Base-by-base conservation (phyloP, 2,329 filamentous ascomycete species). In the Diplodia scrobiculata region DNA sequence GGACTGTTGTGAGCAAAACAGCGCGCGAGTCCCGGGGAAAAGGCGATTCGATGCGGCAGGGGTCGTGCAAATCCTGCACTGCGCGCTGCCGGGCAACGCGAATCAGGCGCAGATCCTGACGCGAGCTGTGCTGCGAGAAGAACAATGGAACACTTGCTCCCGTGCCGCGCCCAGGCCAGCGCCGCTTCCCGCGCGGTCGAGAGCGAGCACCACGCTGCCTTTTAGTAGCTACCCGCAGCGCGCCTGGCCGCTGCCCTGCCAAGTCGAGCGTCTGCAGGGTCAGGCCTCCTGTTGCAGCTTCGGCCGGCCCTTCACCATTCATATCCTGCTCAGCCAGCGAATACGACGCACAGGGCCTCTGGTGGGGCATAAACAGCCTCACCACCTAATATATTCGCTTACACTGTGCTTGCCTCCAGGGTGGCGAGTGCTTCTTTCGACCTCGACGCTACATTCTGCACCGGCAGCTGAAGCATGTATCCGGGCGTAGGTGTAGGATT, bases 1-100 rank as follows among this genome's bases (percentile, higher is more conserved):
- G 58, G 53, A 54, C 52, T 29, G 45, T 45, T 36, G 45, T 47
- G n/a, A 27, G 45, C 58, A 62, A 36, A 62, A 50, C 58, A 62
- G 29, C 38, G 55, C 27, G 6, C 58, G 21, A 41, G 27, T 29
- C 14, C 36, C 54, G 36, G 34, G 14, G 38, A 47, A 25, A 47
- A 62, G 48, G 19, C 58, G 58, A 62, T 36, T 47, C 55, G 25
- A 50, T 25, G 45, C 10, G 45, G 41, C 55, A 34, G 55, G 55
- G 55, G 47, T 60, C 38, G 38, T 29, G 55, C 55, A 60, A 60
- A 60, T 60, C 55, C 41, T 62, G 58, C 54, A 58, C 41, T 45
- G 54, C 21, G 36, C 34, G 14, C 29, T 32, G 34, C 19, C 19
- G 34, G 38, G 38, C 38, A 50, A 17, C 27, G 55, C 41, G 58